Base-by-base conservation (phyloP, 2,329 filamentous ascomycete species). In the Arthrobotrys entomopaga region DNA sequence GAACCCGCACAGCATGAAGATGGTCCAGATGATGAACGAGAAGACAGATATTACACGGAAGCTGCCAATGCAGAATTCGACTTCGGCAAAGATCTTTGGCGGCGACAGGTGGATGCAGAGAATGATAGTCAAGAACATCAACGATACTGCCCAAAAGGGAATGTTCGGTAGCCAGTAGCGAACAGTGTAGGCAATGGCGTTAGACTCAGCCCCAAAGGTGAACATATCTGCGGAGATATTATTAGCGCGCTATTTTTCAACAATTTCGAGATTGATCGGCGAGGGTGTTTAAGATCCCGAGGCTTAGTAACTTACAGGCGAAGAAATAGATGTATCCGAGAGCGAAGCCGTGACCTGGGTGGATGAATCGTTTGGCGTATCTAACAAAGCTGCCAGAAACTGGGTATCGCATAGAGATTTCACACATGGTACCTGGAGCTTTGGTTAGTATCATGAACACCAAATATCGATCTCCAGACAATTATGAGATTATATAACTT, bases 331-430 rank as follows among this genome's bases (percentile, higher is more conserved):
- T 67, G 46, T 65, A 75, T 59, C 84, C 83, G 19, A 86, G 78
- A 0, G 84, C 83, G 60, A 85, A 86, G 34, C 82, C 84, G 7
- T 84, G 80, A 0, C 83, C 82, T 40, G 83, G 82, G 65, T 85
- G 83, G 56, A 84, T 83, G 66, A 82, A 85, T n/a, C 84, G 82
- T 16, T 82, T 80, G 8, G 84, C 84, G 57, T 85, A 86, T 22
- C 84, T 80, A 3, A 84, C 82, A 6, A 86, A 83, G 3, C 84
- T 84, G n/a, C 85, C 82, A 5, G 81, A 81, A 8, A 82, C 76
- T 2, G 82, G 82, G 48, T 82, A 80, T 75, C 81, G 80, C 11
- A 81, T 81, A 7, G 80, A 80, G 81, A 83, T 82, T 77, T 83
- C 82, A 40, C 81, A 81, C 77, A 82, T 79, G 53, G 65, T 54